Percentiles rank a stretch among this genome's conserved stretches.
Evolutionary conservation across 2,329 filamentous ascomycete genomes (phyloP).

Genomic region (Talaromyces marneffei): DNA sequence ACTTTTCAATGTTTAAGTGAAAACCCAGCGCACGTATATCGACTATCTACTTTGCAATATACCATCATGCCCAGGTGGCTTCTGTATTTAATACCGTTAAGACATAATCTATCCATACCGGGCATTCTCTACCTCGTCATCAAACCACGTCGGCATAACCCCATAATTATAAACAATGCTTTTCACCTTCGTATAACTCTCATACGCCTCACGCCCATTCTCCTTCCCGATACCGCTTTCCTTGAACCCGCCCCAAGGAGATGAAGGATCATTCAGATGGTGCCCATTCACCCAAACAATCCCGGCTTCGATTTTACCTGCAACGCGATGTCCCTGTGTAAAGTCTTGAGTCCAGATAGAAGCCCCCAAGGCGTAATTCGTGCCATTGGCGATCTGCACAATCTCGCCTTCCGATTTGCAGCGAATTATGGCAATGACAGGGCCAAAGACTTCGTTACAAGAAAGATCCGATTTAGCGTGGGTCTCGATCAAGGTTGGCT

Average conservation of each 20-base stretch:
- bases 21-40: too few relatives aligned
- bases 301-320: constrained; percentile 44
- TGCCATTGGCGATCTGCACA: constrained; percentile 45
- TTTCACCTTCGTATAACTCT: constrained; percentile 49
- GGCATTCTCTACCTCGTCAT: constrained; percentile 51
- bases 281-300: constrained; percentile 51
- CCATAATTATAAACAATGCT: constrained; percentile 57
- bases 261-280: constrained; percentile 66
- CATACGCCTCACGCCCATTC: constrained; percentile 62
- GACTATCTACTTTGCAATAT: too few relatives aligned
- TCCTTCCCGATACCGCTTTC: constrained; percentile 65
- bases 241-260: constrained; percentile 63
- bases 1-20: too few relatives aligned
- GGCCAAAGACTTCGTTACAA: constrained; percentile 46
- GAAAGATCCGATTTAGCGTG: constrained; percentile 22
- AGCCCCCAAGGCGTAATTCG: constrained; percentile 47
- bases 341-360: constrained; percentile 49
- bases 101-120: constrained; percentile 50
- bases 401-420: constrained; percentile 46
- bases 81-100: too few relatives aligned
- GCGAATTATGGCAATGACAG: constrained; percentile 45
- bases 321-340: constrained; percentile 44
- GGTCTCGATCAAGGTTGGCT: constrained; percentile 43
- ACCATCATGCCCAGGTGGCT: too few relatives aligned
- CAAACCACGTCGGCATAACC: constrained; percentile 62